Percentiles rank a stretch among this genome's conserved stretches.
phyloP scores from a whole-genome alignment of 139 green algal genomes.

The Ettlia oleoabundans region DNA sequence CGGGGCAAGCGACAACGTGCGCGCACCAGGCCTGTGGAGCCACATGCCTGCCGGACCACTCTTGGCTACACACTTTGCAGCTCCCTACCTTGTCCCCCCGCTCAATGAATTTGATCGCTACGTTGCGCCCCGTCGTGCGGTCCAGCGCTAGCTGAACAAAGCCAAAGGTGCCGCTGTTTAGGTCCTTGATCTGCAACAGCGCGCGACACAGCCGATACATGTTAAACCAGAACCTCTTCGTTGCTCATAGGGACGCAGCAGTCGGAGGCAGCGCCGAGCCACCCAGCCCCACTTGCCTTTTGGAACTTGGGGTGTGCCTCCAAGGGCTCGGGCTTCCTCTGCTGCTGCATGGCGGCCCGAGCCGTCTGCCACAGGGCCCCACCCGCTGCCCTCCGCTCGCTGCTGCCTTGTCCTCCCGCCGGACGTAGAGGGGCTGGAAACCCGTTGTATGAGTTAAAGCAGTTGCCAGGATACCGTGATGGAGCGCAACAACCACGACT shows the following conservation, averaged over 20 bases:
- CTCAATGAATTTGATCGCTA: slow-evolving; percentile 88
- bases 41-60: neutral
- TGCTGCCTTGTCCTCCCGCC: too few species aligned
- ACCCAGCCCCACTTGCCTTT: slow-evolving; percentile 19
- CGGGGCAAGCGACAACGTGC: too few species aligned
- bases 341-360: slow-evolving; percentile 16
- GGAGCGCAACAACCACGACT: too few species aligned
- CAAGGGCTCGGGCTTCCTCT: slow-evolving; percentile 28
- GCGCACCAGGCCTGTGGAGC: too few species aligned
- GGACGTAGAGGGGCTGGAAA: too few species aligned
- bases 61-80: neutral
- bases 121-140: slow-evolving; percentile 69
- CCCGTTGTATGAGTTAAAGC: too few species aligned
- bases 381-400: neutral
- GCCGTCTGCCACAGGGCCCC: neutral
- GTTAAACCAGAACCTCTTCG: too few species aligned
- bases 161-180: slow-evolving; percentile 88
- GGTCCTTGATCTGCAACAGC: slow-evolving; percentile 54
- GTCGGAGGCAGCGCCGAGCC: neutral
- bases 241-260: too few species aligned
- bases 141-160: slow-evolving; percentile 85
- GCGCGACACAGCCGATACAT: too few species aligned
- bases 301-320: slow-evolving; percentile 38
- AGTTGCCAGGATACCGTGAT: too few species aligned
- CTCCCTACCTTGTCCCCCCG: slow-evolving; percentile 70